A percentile compares a stretch with the other conserved stretches of the same genome.
Evolutionary conservation across 2,329 filamentous ascomycete genomes (phyloP).

Genomic region (Sordariomycetes sp.): DNA sequence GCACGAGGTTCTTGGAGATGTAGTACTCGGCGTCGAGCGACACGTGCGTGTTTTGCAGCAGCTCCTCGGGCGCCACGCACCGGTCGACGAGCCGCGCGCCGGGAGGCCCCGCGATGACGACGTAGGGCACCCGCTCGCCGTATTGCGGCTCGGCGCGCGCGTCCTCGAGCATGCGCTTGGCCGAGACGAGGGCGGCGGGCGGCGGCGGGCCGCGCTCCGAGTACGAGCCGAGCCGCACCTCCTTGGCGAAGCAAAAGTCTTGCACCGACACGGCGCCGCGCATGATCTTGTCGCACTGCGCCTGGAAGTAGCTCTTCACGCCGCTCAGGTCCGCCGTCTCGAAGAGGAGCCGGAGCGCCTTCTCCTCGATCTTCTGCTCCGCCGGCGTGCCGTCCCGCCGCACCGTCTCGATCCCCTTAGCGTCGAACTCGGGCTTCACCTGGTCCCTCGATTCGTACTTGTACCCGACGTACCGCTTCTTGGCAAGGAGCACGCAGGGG

Average conservation of each 20-base stretch:
- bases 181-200: slow-evolving; percentile 80
- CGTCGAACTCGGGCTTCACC: slow-evolving; percentile 78
- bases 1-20: slow-evolving; percentile 90
- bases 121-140: slow-evolving; percentile 88
- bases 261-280: slow-evolving; percentile 77
- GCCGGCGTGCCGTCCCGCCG: slow-evolving; percentile 89
- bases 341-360: slow-evolving; percentile 79
- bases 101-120: slow-evolving; percentile 81
- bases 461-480: slow-evolving; percentile 97
- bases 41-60: slow-evolving; percentile 65
- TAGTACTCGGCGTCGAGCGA: slow-evolving; percentile 94
- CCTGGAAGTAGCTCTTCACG: slow-evolving; percentile 83
- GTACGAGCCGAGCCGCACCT: slow-evolving; percentile 86
- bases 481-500: slow-evolving; percentile 85
- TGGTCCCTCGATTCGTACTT: slow-evolving; percentile 81
- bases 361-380: slow-evolving; percentile 94
- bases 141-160: slow-evolving; percentile 84
- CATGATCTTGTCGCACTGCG: slow-evolving; percentile 89
- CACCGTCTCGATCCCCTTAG: slow-evolving; percentile 97
- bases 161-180: slow-evolving; percentile 77
- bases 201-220: slow-evolving; percentile 65
- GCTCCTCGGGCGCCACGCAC: slow-evolving; percentile 76
- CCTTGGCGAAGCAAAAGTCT: slow-evolving; percentile 90
- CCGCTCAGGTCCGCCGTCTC: slow-evolving; percentile 79
- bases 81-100: slow-evolving; percentile 79